Conservation (phyloP, 2,329 filamentous ascomycete species). For the Calonectria crousiana region DNA sequence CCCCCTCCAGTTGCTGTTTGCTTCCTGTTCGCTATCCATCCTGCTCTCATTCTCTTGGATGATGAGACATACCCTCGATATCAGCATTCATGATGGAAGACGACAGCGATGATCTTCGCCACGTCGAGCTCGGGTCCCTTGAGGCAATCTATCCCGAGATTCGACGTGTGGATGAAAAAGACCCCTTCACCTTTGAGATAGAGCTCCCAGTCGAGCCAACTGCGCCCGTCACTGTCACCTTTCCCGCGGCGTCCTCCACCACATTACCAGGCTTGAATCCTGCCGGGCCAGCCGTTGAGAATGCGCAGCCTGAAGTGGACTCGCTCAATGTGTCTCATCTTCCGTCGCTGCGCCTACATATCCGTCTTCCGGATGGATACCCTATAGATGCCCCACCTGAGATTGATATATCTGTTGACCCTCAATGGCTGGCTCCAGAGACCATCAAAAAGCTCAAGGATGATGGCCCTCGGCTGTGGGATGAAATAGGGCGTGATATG, state of each 20-base stretch:
- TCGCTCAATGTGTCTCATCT: conserved; percentile 68
- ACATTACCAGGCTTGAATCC: conserved; percentile 28
- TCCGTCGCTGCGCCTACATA: conserved; percentile 66
- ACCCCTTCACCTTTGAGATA: conserved; percentile 64
- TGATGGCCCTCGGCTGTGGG: conserved; percentile 69
- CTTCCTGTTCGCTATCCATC: neutral
- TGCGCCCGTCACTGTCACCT: conserved; percentile 67
- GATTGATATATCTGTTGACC: conserved; percentile 64
- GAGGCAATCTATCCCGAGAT: conserved; percentile 77
- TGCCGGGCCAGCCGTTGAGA: conserved; percentile 25
- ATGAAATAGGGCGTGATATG: conserved; percentile 70
- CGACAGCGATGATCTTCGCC: conserved; percentile 64
- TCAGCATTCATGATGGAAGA: conserved; percentile 49
- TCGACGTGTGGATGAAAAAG: conserved; percentile 54
- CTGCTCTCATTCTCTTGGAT: conserved; percentile 13
- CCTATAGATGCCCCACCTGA: conserved; percentile 65
- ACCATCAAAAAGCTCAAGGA: conserved; percentile 63
- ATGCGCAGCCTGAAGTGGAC: conserved; percentile 48
- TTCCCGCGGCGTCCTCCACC: conserved; percentile 59
- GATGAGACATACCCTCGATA: conserved; percentile 36
- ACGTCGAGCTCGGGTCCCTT: conserved; percentile 71
- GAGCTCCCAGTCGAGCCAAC: conserved; percentile 69
- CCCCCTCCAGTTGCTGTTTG: neutral
- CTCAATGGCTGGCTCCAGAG: conserved; percentile 67
- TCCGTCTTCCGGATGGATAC: conserved; percentile 70